Conservation (phyloP, 352 stramenopile genomes). For the Phytophthora crassamura region DNA sequence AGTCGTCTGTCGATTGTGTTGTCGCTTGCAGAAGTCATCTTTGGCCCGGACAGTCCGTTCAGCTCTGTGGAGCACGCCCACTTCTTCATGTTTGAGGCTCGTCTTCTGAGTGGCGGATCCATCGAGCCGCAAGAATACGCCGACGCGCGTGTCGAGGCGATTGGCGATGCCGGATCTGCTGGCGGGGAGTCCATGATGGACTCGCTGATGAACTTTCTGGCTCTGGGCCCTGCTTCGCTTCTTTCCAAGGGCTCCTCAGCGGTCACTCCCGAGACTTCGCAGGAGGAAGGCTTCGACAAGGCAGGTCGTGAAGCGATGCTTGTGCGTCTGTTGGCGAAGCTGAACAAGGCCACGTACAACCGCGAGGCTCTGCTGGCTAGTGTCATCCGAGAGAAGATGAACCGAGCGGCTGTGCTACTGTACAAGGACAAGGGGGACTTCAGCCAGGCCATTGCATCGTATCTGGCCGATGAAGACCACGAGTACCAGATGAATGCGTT, state of each 20-base stretch:
- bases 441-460: constrained; percentile 77
- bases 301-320: constrained; percentile 82
- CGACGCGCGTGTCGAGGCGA: constrained; percentile 63
- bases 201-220: constrained; percentile 89
- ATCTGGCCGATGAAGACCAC: constrained; percentile 79
- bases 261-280: constrained; percentile 55
- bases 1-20: constrained; percentile 86
- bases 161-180: constrained; percentile 49
- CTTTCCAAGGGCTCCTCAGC: constrained; percentile 48
- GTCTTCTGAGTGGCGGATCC: constrained; percentile 80
- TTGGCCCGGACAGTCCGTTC: constrained; percentile 67
- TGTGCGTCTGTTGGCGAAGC: constrained; percentile 82
- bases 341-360: constrained; percentile 87
- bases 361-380: constrained; percentile 71
- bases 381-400: constrained; percentile 82
- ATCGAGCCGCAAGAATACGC: constrained; percentile 88
- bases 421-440: constrained; percentile 86
- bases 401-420: constrained; percentile 81
- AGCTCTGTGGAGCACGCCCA: constrained; percentile 86
- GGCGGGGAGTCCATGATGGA: constrained; percentile 84
- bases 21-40: constrained; percentile 83
- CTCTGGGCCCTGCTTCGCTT: constrained; percentile 74
- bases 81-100: constrained; percentile 92
- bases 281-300: constrained; percentile 89
- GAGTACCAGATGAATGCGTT: constrained; percentile 88